Evolutionary conservation across 2,329 filamentous ascomycete species (phyloP).

Genomic region (Paracamarosporium sp.): DNA sequence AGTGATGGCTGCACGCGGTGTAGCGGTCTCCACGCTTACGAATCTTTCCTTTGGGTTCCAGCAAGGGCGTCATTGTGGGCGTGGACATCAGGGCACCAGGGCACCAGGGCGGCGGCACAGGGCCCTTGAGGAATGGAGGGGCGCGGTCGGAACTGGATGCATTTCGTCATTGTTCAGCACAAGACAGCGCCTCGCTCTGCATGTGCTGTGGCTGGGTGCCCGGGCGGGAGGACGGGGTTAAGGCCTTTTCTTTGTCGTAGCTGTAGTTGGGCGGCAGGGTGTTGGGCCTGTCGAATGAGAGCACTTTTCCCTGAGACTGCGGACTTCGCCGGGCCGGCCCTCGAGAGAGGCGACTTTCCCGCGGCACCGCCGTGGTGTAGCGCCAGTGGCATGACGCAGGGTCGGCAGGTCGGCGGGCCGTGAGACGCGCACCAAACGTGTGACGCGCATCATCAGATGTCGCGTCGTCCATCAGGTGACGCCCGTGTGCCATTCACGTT

Average conservation of each 20-base stretch:
- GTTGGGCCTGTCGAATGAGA: slow-evolving; percentile 4
- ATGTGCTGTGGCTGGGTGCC: background rate
- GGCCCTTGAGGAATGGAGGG: background rate
- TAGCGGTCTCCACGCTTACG: slow-evolving; percentile 3
- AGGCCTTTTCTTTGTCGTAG: background rate
- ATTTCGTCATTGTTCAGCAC: slow-evolving; percentile 3
- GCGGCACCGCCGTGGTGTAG: background rate
- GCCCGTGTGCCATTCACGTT: background rate
- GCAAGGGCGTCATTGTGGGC: slow-evolving; percentile 4
- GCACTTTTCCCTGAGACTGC: background rate
- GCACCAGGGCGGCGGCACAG: background rate
- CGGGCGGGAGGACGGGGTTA: background rate
- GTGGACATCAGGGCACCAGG: background rate
- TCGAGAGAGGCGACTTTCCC: background rate
- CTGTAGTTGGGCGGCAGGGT: background rate
- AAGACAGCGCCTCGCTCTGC: background rate
- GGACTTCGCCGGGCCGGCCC: background rate
- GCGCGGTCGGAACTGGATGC: background rate
- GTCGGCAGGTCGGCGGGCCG: slow-evolving; percentile 3
- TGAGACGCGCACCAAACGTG: background rate
- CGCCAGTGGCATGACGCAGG: background rate
- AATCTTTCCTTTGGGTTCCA: slow-evolving; percentile 7
- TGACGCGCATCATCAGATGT: background rate
- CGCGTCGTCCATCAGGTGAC: slow-evolving; percentile 6
- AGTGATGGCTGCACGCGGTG: background rate